These are phyloP conservation scores for Penicillium thymicola DNA, from an alignment of 2,329 filamentous ascomycete genomes.

Conservation along the genomic window DNA sequence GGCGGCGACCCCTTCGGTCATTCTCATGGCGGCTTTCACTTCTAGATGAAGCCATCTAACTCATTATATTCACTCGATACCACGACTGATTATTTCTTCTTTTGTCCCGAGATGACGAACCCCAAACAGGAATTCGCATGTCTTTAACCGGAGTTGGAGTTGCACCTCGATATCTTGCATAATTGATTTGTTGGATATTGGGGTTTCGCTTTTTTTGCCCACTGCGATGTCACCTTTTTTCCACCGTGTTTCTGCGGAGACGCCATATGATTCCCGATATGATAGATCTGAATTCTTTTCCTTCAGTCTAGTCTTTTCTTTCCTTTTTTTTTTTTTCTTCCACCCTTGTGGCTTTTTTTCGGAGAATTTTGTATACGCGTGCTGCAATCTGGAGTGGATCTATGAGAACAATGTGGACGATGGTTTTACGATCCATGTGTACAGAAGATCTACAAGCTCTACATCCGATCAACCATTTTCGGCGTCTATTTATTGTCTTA, in stretches of 20 bases:
- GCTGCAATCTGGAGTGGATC: conserved; percentile 13
- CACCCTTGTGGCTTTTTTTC: neutral
- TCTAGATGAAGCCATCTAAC: conserved; percentile 37
- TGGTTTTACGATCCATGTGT: neutral
- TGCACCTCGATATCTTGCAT: conserved; percentile 6
- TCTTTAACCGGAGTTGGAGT: conserved; percentile 12
- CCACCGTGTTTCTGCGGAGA: conserved; percentile 10
- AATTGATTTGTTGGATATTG: conserved; percentile 2
- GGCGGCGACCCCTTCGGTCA: conserved; percentile 44
- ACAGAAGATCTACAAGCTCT: neutral
- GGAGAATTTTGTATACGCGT: conserved; percentile 12
- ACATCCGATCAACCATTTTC: conserved; percentile 2
- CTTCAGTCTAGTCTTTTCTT: neutral
- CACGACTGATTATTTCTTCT: conserved; percentile 6
- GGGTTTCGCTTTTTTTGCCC: conserved; percentile 2
- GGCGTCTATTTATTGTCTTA: neutral
- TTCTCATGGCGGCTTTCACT: conserved; percentile 55
- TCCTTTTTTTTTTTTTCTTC: neutral
- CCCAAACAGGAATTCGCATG: conserved; percentile 9
- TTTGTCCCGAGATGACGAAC: neutral
- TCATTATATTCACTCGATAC: neutral
- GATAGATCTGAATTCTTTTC: conserved; percentile 13
- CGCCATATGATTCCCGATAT: conserved; percentile 20
- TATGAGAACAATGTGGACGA: conserved; percentile 10
- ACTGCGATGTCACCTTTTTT: conserved; percentile 7